These are phyloP conservation scores for Candida chauliodis DNA, from an alignment of 805 yeast genomes.

Conservation along the genomic window DNA sequence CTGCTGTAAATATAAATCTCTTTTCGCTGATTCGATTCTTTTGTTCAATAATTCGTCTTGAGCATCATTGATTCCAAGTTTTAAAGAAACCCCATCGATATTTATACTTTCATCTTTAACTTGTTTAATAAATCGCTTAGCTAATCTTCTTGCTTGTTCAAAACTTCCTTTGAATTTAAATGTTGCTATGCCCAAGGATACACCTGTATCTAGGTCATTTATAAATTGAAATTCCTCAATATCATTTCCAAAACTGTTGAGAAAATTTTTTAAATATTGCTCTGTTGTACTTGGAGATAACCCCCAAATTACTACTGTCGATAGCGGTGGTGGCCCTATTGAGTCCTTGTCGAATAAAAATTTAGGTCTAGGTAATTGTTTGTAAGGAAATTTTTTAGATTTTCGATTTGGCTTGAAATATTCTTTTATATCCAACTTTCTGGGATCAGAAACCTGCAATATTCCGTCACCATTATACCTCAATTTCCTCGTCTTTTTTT, in stretches of 20 bases:
- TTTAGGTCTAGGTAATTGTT: constrained; percentile 40
- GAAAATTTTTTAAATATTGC: constrained; percentile 44
- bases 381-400: constrained; percentile 40
- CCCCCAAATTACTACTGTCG: constrained; percentile 68
- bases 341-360: constrained; percentile 65
- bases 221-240: constrained; percentile 56
- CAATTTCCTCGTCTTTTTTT: constrained; percentile 35
- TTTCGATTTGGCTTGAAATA: constrained; percentile 39
- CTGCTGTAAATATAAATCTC: constrained; percentile 21
- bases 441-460: constrained; percentile 36
- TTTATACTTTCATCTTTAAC: constrained; percentile 31
- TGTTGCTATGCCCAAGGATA: constrained; percentile 70
- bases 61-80: constrained; percentile 50
- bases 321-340: constrained; percentile 68
- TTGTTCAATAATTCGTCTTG: constrained; percentile 35
- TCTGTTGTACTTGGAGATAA: constrained; percentile 54
- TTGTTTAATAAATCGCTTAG: constrained; percentile 27
- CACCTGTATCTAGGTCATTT: constrained; percentile 71
- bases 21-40: constrained; percentile 34
- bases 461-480: constrained; percentile 31
- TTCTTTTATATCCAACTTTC: constrained; percentile 21
- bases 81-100: constrained; percentile 51
- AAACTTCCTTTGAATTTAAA: constrained; percentile 57
- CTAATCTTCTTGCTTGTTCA: constrained; percentile 41
- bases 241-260: constrained; percentile 57